phyloP scores from a whole-genome alignment of 768 basidiomycete species.

The Macrolepiota dolichaula region DNA sequence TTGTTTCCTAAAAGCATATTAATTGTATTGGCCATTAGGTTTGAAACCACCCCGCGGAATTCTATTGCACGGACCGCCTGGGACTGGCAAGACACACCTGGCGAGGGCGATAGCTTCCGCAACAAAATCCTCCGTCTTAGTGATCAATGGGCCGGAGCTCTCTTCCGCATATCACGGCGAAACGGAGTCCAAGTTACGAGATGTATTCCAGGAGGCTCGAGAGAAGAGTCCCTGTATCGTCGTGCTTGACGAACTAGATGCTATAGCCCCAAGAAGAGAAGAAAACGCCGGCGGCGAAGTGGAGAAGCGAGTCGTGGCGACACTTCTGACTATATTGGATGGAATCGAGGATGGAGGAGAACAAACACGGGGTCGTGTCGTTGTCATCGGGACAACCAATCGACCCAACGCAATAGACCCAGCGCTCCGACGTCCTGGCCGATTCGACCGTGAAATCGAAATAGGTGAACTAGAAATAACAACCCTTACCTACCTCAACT shows the following conservation, averaged over 20 bases:
- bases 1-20: conserved; percentile 3
- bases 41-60: conserved; percentile 97
- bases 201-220: conserved; percentile 84
- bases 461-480: conserved; percentile 55
- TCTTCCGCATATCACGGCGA: conserved; percentile 97
- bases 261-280: conserved; percentile 86
- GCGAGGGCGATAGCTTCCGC: conserved; percentile 92
- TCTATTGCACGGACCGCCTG: conserved; percentile 92
- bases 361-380: conserved; percentile 58
- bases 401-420: conserved; percentile 95
- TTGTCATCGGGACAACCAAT: conserved; percentile 96
- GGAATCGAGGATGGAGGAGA: conserved; percentile 64
- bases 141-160: conserved; percentile 93
- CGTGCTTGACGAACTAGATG: conserved; percentile 94
- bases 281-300: conserved; percentile 92
- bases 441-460: conserved; percentile 95
- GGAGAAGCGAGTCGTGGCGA: conserved; percentile 94
- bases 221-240: conserved; percentile 86
- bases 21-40: conserved; percentile 42
- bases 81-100: conserved; percentile 96
- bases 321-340: conserved; percentile 90
- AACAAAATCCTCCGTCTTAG: conserved; percentile 81
- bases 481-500: conserved; percentile 1
- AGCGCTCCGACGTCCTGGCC: conserved; percentile 81
- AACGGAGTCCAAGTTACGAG: conserved; percentile 87